Percentiles rank a stretch among this genome's conserved stretches.
These are phyloP conservation scores for Russula lepida DNA, from an alignment of 768 basidiomycete species.

Conservation along the genomic window DNA sequence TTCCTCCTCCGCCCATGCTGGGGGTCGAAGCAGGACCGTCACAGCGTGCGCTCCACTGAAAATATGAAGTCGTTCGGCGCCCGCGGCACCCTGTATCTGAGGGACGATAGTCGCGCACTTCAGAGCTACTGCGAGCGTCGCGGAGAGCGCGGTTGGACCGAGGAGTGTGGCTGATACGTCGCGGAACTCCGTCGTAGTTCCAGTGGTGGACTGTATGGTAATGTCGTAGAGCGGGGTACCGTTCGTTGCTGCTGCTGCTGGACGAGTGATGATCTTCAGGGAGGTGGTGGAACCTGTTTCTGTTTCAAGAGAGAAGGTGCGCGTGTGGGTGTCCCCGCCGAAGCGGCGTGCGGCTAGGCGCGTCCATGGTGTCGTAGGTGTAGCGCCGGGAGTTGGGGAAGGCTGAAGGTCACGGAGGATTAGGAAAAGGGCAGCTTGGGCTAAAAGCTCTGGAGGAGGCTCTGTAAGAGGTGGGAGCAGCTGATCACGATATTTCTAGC, in stretches of 20 bases:
- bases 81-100: constrained; percentile 46
- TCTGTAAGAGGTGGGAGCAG: constrained; percentile 63
- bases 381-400: constrained; percentile 13
- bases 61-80: constrained; percentile 67
- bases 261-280: constrained; percentile 40
- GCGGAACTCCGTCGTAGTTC: constrained; percentile 23
- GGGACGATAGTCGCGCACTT: constrained; percentile 64
- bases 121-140: constrained; percentile 44
- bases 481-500: constrained; percentile 71
- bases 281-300: constrained; percentile 37
- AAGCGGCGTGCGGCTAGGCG: constrained; percentile 68
- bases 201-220: constrained; percentile 31
- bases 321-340: constrained; percentile 61
- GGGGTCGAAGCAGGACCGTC: constrained; percentile 57
- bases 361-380: constrained; percentile 51
- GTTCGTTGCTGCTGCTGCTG: constrained; percentile 17
- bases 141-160: constrained; percentile 44
- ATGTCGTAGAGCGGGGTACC: constrained; percentile 36
- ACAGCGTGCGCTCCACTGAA: constrained; percentile 58
- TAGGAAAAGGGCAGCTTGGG: constrained; percentile 73
- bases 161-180: constrained; percentile 46
- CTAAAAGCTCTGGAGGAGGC: constrained; percentile 57
- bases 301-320: constrained; percentile 50
- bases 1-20: constrained; percentile 48
- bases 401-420: constrained; percentile 51